Evolutionary conservation across 106 monocot species (phyloP).

Genomic region (Dendrobium catenatum): DNA sequence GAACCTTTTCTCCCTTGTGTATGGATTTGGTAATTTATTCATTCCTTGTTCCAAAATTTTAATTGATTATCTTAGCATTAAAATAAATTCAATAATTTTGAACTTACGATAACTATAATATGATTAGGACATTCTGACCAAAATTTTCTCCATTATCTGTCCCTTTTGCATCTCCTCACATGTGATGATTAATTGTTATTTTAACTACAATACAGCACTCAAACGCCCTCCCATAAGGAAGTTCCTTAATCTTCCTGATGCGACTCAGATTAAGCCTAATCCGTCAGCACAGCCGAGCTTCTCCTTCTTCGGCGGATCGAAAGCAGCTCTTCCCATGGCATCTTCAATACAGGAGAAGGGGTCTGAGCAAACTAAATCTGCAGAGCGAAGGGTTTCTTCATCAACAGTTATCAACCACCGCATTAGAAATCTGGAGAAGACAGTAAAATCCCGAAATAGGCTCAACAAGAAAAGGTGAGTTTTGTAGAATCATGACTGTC

Average conservation of each 20-base stretch:
- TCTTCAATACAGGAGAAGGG: slow-evolving; percentile 13
- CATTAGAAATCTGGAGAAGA: slow-evolving; percentile 65
- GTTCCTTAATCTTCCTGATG: slow-evolving; percentile 53
- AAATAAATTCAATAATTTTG: no score
- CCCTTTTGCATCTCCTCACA: neutral
- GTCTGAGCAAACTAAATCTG: slow-evolving; percentile 10
- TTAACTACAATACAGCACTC: slow-evolving; percentile 32
- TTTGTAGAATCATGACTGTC: neutral
- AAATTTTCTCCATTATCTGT: no score
- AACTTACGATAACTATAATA: no score
- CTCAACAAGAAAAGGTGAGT: slow-evolving; percentile 50
- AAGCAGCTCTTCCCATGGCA: slow-evolving; percentile 8
- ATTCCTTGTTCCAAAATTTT: neutral
- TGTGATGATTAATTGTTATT: neutral
- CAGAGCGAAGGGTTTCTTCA: slow-evolving; percentile 29
- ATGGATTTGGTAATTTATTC: slow-evolving; percentile 47
- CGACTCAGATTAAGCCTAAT: slow-evolving; percentile 16
- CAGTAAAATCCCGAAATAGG: slow-evolving; percentile 51
- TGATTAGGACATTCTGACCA: no score
- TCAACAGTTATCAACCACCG: slow-evolving; percentile 64
- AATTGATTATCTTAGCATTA: no score
- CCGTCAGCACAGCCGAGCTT: slow-evolving; percentile 25
- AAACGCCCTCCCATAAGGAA: slow-evolving; percentile 56
- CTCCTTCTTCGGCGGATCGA: slow-evolving; percentile 41
- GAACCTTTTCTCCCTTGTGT: slow-evolving; percentile 79